Base-by-base conservation (phyloP, 2,329 filamentous ascomycete species). In the Dothistroma septosporum region DNA sequence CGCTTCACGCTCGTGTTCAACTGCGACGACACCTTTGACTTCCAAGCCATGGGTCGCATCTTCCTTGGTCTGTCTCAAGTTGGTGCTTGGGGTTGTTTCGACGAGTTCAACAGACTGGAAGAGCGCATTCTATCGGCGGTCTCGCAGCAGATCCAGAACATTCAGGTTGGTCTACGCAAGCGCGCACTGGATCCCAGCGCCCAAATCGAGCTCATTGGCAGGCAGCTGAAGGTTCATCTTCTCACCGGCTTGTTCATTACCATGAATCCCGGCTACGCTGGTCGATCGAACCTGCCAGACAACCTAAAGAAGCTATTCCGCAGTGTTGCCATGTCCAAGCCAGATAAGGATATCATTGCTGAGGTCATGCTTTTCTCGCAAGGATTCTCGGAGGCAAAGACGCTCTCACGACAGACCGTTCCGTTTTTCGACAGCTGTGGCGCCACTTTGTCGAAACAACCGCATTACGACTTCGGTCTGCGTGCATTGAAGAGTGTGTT, bases 361-460 rank as follows among this genome's bases (percentile, higher is more conserved):
- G 94, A 99, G 80, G 94, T 99, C 71, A 99, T 99, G 95, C 86
- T 99, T 37, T 99, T 97, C 82, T 99, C 95, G 0, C 94, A 99
- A 76, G 94, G 94, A 72, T 99, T 99, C 82, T 95, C 91, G 70
- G 91, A 96, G 75, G 94, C 94, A 37, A 99, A 97, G 78, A 82
- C 88, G 61, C 82, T 99, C 5, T 96, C 94, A 1, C 94, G 93
- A 73, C 92, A 97, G 70, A 95, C 93, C 0, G 94, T 99, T 24
- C 95, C 94, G 0, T 99, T 99, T 83, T 99, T 99, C 77, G 94
- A 99, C 73, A 87, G 89, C 71, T 99, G 95, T 74, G 82, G 90
- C 8, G 82, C 80, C 24, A 84, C 83, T 62, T 80, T 99, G 31
- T 96, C 93, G 1, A 97, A 97, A 74, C 95, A 99, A 76, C 92